These are phyloP conservation scores for Blastobotrys arbuscula DNA, from an alignment of 1,139 yeast genomes.

Conservation along the genomic window DNA sequence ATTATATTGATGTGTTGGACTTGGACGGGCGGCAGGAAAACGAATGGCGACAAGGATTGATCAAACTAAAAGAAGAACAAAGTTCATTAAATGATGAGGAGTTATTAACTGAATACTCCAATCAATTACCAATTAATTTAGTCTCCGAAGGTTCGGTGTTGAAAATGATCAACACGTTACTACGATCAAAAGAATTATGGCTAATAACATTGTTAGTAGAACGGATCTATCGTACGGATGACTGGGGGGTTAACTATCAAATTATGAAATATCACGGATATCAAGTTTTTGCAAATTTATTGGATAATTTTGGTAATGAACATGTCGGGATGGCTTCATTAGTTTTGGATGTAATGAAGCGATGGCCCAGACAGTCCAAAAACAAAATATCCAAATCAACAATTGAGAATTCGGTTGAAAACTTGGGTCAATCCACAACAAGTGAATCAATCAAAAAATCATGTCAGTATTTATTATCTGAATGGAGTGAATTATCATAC, in stretches of 20 bases:
- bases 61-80: not conserved
- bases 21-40: slow-evolving; percentile 7
- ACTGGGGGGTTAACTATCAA: slow-evolving; percentile 49
- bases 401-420: slow-evolving; percentile 59
- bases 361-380: slow-evolving; percentile 78
- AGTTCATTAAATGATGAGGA: slow-evolving; percentile 23
- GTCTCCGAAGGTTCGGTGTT: slow-evolving; percentile 52
- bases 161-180: slow-evolving; percentile 72
- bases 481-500: slow-evolving; percentile 73
- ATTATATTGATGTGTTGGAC: slow-evolving; percentile 14
- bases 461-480: slow-evolving; percentile 47
- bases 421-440: slow-evolving; percentile 31
- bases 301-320: slow-evolving; percentile 35
- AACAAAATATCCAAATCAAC: slow-evolving; percentile 78
- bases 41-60: slow-evolving; percentile 1
- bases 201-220: slow-evolving; percentile 62
- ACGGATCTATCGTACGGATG: slow-evolving; percentile 56
- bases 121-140: slow-evolving; percentile 44
- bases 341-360: slow-evolving; percentile 40
- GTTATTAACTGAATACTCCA: not conserved
- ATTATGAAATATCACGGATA: slow-evolving; percentile 84
- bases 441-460: slow-evolving; percentile 32
- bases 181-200: slow-evolving; percentile 57
- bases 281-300: slow-evolving; percentile 62
- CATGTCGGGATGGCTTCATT: slow-evolving; percentile 36